Base-by-base conservation (phyloP, 2,329 filamentous ascomycete genomes). In the Aspergillus flavus region DNA sequence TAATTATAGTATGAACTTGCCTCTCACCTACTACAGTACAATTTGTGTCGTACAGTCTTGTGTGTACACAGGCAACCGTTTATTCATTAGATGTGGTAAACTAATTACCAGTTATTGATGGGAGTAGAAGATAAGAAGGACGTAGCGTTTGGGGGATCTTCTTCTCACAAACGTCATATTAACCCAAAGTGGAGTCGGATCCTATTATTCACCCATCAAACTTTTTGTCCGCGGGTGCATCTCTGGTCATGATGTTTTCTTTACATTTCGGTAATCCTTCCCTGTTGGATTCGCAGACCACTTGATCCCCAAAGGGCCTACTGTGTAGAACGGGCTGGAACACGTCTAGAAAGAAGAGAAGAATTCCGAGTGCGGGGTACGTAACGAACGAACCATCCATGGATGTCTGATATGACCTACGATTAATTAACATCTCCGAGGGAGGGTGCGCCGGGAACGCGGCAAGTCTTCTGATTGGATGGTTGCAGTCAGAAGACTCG, bases 281-380 rank as follows among this genome's bases (percentile, higher is more conserved):
- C 16, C 28, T 52, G 5, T 32, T 19, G 16, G 12, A 52, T n/a
- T 56, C 48, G 39, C 39, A 61, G 28, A 56, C 54, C 39, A 48
- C 19, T 48, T 28, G 30, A 50, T 32, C 39, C 2, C 34, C 34
- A 36, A 36, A 16, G 6, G 34, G 34, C 14, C 28, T 59, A 19
- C 23, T 34, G 26, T 28, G 26, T 39, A n/a, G 57, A 59, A 36
- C n/a, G 53, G 41, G 28, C 57, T 59, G 62, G 48, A 64, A 61
- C 34, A 30, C 21, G 45, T 53, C 56, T 61, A 59, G 59, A 64
- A 64, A 39, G 28, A 16, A 43, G 21, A 39, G 30, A 58, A 56
- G 52, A 58, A 32, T 6, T 32, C 28, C 11, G 26, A 57, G 58
- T 66, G 58, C 60, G 62, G 62, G 64, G 62, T 64, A 61, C 30